Evolutionary conservation across 2,329 filamentous ascomycete species (phyloP).

Genomic region (Xylaria sp.): DNA sequence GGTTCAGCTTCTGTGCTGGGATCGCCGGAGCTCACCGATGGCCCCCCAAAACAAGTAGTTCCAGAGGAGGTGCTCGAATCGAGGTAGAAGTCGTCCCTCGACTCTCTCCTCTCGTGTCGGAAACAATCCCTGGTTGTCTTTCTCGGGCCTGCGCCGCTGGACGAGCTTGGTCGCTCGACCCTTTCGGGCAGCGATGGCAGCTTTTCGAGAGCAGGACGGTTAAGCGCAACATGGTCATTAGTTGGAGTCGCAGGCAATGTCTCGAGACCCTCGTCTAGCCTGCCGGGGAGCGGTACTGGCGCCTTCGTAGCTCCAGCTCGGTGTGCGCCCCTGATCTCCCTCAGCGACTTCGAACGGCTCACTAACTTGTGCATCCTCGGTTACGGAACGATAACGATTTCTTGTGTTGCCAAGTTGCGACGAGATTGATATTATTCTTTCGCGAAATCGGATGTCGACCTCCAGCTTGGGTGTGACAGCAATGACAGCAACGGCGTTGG

Average conservation of each 20-base stretch:
- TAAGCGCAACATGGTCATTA: conserved; percentile 24
- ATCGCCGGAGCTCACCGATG: conserved; percentile 39
- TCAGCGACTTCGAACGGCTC: conserved; percentile 25
- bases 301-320: conserved; percentile 26
- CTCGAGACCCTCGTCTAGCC: conserved; percentile 28
- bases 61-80: conserved; percentile 28
- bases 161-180: conserved; percentile 39
- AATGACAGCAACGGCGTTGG: conserved; percentile 1
- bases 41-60: conserved; percentile 36
- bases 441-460: conserved; percentile 1
- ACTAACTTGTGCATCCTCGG: conserved; percentile 24
- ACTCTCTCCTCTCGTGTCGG: conserved; percentile 40
- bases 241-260: conserved; percentile 26
- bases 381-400: conserved; percentile 5
- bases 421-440: background rate
- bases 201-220: conserved; percentile 24
- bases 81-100: conserved; percentile 40
- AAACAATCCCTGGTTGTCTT: conserved; percentile 28
- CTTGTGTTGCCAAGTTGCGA: conserved; percentile 14
- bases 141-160: conserved; percentile 33
- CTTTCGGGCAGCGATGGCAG: conserved; percentile 26
- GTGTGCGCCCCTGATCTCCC: conserved; percentile 17
- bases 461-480: too few relatives aligned
- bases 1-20: conserved; percentile 35
- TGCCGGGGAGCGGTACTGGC: conserved; percentile 26